Evolutionary conservation across 2,329 filamentous ascomycete species (phyloP), one percentile per base, ranked within the genome.

Genomic region (Trichophyton mentagrophytes): DNA sequence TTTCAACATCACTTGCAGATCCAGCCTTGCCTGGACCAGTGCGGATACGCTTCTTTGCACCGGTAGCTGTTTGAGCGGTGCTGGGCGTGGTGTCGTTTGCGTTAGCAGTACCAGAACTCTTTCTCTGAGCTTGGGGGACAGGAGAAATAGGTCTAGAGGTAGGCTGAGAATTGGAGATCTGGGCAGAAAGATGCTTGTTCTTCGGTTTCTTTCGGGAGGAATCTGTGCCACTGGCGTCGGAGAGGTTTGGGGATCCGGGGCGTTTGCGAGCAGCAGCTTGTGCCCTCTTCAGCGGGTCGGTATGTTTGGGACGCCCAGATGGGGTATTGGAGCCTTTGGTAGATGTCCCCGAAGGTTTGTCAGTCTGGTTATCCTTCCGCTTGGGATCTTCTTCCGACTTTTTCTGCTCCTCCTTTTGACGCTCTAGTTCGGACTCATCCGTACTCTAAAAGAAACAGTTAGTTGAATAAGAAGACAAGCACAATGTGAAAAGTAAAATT

Each of bases 201-300:
- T 87, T 83, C 71, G 82, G 83, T 77, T 89, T 89, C 75, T 93
- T 90, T 65, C 87, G 86, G 25, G 85, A 84, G 0, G 89, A 92
- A 71, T 97, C 92, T 67, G 91, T 95, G 59, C 90, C 92, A 71
- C 90, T 95, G 8, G 90, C 90, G 71, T 97, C 92, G 1, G 90
- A 96, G 36, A 88, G 80, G 65, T 91, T 87, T 2, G 91, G 90
- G 15, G 90, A 96, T 17, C 90, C 90, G 36, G 89, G 82, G 33
- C 92, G 85, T 76, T 96, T 96, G 59, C 92, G 81, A 36, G 79
- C 83, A 4, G 75, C 69, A 9, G 78, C 72, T 36, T 81, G 69
- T 2, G 71, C 69, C 64, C 80, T 80, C 68, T 81, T 82, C 60
- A 77, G 67, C 15, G 78, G 68, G 66, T 84, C 79, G 3, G 69